phyloP scores from a whole-genome alignment of 1,139 yeast species.

The Yamadazyma membranifaciens region DNA sequence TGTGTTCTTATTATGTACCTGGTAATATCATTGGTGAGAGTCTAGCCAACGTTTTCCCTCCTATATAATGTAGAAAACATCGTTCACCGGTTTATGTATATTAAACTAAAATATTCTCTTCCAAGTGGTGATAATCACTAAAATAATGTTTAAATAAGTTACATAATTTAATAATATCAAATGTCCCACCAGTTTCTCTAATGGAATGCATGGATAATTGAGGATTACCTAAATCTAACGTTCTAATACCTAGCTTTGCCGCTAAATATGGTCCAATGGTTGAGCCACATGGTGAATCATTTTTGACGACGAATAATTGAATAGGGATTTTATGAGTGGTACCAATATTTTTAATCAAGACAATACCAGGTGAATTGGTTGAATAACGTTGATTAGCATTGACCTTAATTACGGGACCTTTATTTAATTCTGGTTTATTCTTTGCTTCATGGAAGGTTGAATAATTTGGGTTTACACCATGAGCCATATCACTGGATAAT shows the following conservation, averaged over 20 bases:
- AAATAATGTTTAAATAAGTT: constrained; percentile 64
- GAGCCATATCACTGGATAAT: constrained; percentile 94
- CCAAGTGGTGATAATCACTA: constrained; percentile 32
- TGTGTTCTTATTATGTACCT: constrained; percentile 60
- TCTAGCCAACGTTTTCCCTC: constrained; percentile 27
- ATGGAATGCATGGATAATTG: constrained; percentile 95
- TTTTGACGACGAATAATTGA: constrained; percentile 84
- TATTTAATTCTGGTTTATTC: constrained; percentile 79
- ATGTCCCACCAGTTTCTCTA: constrained; percentile 88
- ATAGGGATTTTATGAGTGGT: constrained; percentile 63
- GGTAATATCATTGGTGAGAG: constrained; percentile 54
- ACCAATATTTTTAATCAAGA: constrained; percentile 72
- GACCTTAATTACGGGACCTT: constrained; percentile 89
- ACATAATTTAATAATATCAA: constrained; percentile 65
- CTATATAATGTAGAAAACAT: too few species aligned
- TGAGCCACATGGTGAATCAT: constrained; percentile 93
- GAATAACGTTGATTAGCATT: constrained; percentile 96
- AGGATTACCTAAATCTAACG: constrained; percentile 91
- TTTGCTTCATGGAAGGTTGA: constrained; percentile 67
- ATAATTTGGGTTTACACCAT: constrained; percentile 95
- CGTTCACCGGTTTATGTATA: constrained; percentile 1
- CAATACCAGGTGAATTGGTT: constrained; percentile 88
- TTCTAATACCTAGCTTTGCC: constrained; percentile 83
- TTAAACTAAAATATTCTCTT: constrained; percentile 24
- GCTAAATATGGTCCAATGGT: constrained; percentile 95